phyloP scores from a whole-genome alignment of 805 yeast genomes.

The Peterozyma toletana region DNA sequence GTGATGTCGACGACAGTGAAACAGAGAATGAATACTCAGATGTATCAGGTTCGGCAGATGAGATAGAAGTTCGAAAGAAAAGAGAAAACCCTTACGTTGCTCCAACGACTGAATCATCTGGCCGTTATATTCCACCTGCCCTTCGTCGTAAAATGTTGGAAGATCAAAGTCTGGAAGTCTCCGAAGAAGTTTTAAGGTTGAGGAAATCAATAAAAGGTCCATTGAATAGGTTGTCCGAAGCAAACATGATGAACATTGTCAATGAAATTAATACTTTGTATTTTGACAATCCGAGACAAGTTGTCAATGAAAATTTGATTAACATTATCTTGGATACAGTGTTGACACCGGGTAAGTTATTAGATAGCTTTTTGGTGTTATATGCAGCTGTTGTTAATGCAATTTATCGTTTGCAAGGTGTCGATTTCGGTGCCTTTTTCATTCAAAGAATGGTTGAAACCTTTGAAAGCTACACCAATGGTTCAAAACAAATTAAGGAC shows the following conservation, averaged over 20 bases:
- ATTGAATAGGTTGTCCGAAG: slow-evolving; percentile 82
- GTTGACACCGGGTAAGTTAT: slow-evolving; percentile 50
- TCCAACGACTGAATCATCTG: slow-evolving; percentile 28
- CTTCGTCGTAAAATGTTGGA: slow-evolving; percentile 46
- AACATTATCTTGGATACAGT: slow-evolving; percentile 59
- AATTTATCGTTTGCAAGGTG: slow-evolving; percentile 71
- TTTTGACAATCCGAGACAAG: slow-evolving; percentile 62
- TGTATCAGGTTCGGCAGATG: slow-evolving; percentile 16
- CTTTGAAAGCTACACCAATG: slow-evolving; percentile 38
- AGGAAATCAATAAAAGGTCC: slow-evolving; percentile 71
- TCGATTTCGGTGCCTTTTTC: slow-evolving; percentile 83
- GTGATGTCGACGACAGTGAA: slow-evolving; percentile 15
- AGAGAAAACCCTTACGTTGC: slow-evolving; percentile 75
- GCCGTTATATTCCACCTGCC: slow-evolving; percentile 83
- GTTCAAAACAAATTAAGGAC: slow-evolving; percentile 15
- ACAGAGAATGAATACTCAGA: slow-evolving; percentile 17
- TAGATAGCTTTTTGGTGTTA: slow-evolving; percentile 72
- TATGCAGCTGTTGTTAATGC: slow-evolving; percentile 76
- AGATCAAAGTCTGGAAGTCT: slow-evolving; percentile 21
- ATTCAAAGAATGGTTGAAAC: slow-evolving; percentile 74
- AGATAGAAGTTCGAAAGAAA: slow-evolving; percentile 22
- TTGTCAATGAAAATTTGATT: slow-evolving; percentile 68
- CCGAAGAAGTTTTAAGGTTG: slow-evolving; percentile 42
- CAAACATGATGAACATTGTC: slow-evolving; percentile 67
- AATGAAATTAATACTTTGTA: slow-evolving; percentile 61